These are phyloP conservation scores for Tricholoma bakamatsutake DNA, from an alignment of 768 basidiomycete genomes.

Conservation along the genomic window DNA sequence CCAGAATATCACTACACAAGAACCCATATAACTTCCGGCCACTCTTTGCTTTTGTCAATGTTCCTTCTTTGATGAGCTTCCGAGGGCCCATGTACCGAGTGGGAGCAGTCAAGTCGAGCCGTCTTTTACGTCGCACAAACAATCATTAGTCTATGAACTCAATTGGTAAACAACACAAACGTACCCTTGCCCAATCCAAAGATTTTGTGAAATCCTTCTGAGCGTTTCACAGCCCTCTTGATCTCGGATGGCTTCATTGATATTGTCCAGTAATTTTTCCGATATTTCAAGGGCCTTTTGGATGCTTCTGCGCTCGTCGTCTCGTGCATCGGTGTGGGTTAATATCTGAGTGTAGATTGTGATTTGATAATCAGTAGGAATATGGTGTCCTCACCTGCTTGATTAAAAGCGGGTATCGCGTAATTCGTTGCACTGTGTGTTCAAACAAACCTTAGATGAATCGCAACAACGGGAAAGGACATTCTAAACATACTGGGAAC, in stretches of 20 bases:
- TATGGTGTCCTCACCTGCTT: conserved; percentile 46
- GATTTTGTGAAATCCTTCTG: conserved; percentile 61
- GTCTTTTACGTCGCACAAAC: conserved; percentile 15
- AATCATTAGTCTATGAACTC: conserved; percentile 24
- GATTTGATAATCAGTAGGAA: background rate
- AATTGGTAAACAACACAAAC: conserved; percentile 13
- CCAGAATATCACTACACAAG: conserved; percentile 86
- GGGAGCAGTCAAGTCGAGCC: conserved; percentile 85
- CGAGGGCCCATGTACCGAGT: conserved; percentile 83
- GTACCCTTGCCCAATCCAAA: conserved; percentile 87
- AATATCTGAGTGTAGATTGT: conserved; percentile 47
- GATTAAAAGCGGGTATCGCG: conserved; percentile 88
- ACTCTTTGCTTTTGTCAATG: conserved; percentile 77
- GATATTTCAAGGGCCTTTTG: conserved; percentile 51
- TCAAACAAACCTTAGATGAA: background rate
- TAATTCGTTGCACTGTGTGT: conserved; percentile 84
- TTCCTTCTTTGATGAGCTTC: conserved; percentile 73
- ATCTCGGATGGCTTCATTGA: conserved; percentile 86
- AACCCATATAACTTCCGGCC: conserved; percentile 71
- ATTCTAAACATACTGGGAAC: conserved; percentile 65
- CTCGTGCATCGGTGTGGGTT: conserved; percentile 66
- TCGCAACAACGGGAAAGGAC: background rate
- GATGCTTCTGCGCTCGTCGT: conserved; percentile 62
- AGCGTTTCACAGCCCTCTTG: conserved; percentile 80
- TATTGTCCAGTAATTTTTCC: conserved; percentile 67